phyloP scores from a whole-genome alignment of 495 filamentous ascomycete species.

The Rostrohypoxylon terebratum region DNA sequence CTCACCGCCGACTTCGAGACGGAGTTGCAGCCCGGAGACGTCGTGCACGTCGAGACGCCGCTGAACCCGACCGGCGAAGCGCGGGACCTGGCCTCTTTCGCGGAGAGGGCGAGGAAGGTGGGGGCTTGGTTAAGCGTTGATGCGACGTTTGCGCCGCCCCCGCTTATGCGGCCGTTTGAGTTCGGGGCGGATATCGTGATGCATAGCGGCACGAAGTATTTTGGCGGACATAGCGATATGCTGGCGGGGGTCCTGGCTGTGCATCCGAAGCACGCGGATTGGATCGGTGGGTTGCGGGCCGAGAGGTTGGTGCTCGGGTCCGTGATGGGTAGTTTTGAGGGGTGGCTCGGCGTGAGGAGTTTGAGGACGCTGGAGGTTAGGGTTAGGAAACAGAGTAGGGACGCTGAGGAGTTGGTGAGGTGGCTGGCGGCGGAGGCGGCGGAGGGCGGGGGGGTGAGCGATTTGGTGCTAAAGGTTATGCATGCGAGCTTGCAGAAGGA shows the following conservation, averaged over 20 bases:
- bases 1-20: conserved; percentile 62
- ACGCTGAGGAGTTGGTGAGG: conserved; percentile 71
- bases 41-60: conserved; percentile 92
- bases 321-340: conserved; percentile 91
- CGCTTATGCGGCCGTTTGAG: conserved; percentile 84
- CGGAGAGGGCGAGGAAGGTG: conserved; percentile 73
- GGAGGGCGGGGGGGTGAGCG: conserved; percentile 56
- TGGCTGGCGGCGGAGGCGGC: conserved; percentile 72
- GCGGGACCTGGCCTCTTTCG: conserved; percentile 72
- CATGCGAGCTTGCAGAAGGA: conserved; percentile 81
- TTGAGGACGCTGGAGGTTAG: conserved; percentile 87
- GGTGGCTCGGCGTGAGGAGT: conserved; percentile 90
- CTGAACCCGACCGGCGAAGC: conserved; percentile 90
- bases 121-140: conserved; percentile 88
- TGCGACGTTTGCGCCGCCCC: conserved; percentile 92
- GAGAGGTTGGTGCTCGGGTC: conserved; percentile 82
- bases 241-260: conserved; percentile 85
- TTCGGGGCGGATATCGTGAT: conserved; percentile 86
- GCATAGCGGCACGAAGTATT: conserved; percentile 94
- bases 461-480: conserved; percentile 68
- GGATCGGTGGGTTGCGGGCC: conserved; percentile 65
- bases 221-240: conserved; percentile 93
- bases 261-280: conserved; percentile 66
- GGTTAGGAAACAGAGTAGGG: conserved; percentile 77
- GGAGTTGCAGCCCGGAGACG: conserved; percentile 75